phyloP scores from a whole-genome alignment of 2,329 filamentous ascomycete species.

The Phialophora verrucosa region DNA sequence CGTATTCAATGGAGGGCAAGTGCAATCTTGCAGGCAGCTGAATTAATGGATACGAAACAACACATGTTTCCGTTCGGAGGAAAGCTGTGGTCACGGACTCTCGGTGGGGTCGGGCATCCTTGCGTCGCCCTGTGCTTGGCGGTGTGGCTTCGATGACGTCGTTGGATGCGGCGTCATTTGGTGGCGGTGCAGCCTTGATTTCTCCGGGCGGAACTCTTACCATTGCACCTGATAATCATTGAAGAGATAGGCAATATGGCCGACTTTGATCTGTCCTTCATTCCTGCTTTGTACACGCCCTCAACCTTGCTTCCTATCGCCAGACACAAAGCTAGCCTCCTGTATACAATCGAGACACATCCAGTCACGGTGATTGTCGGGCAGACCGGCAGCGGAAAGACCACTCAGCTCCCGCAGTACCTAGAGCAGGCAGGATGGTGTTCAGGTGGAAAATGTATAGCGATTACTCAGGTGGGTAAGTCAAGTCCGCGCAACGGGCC shows the following conservation, averaged over 20 bases:
- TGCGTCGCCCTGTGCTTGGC: not conserved
- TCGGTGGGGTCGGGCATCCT: not conserved
- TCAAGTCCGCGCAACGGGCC: conserved; percentile 22
- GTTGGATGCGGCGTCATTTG: not conserved
- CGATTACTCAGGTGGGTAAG: conserved; percentile 80
- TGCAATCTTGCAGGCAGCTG: conserved; percentile 23
- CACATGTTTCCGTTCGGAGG: conserved; percentile 19
- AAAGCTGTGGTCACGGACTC: conserved; percentile 5
- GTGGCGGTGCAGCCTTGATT: not conserved
- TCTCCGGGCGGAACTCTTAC: not conserved
- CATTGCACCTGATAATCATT: not conserved
- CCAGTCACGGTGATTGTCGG: conserved; percentile 89
- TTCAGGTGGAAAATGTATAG: conserved; percentile 78
- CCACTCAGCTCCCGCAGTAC: conserved; percentile 92
- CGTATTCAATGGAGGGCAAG: conserved; percentile 5
- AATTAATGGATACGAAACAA: conserved; percentile 25
- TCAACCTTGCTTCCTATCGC: conserved; percentile 83
- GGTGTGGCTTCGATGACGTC: not conserved
- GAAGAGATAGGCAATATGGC: conserved; percentile 19
- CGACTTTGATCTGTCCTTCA: conserved; percentile 52
- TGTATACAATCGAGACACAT: conserved; percentile 84
- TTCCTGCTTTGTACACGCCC: conserved; percentile 86
- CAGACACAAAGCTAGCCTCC: conserved; percentile 75
- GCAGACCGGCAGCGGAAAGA: conserved; percentile 94
- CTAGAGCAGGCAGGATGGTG: conserved; percentile 90